Base-by-base conservation (phyloP, 768 basidiomycete species). In the Suillus spraguei region DNA sequence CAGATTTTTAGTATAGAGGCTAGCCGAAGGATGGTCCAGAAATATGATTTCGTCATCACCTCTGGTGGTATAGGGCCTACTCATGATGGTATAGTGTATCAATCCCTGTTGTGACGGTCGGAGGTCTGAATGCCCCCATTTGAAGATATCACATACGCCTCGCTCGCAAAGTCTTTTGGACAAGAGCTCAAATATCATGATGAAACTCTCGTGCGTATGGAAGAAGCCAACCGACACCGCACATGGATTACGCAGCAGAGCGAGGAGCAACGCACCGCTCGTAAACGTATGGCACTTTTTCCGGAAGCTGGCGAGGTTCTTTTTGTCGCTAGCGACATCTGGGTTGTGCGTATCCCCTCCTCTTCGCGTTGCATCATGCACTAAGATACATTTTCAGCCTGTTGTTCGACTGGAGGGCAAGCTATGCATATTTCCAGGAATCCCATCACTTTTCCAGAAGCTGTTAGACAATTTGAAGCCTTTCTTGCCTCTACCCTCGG, bases 51-150 rank as follows among this genome's bases (percentile, higher is more conserved):
- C 68, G 95, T 98, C 36, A 82, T 98, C 60, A 96, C 94, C 0
- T 89, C 87, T 17, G 95, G 96, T 2, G 95, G 96, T 1, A 94
- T 97, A 63, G 94, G 94, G 0, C 92, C 94, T 4, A 96, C 94
- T 16, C 93, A 95, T 70, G 94, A 94, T 71, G 92, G 92, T 91
- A 66, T 62, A 82, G 17, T 53, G 44, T 22, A 44, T 16, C 49
- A 22, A 60, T 36, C 11, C 52, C 38, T 35, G 20, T 20, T 20
- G 3, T 24, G 47, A 35, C 10, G 47, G n/a, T 38, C 56, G 11
- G 4, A 28, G 55, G 64, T 44, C 42, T 61, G 17, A 58, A 9
- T 44, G 53, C 35, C 24, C 60, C 41, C 2, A n/a, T 35, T 17
- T 47, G 24, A 69, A 90, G 93, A 95, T 71, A 97, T 97, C 71